phyloP scores from a whole-genome alignment of 495 filamentous ascomycete species.

The Penicillium soppii region DNA sequence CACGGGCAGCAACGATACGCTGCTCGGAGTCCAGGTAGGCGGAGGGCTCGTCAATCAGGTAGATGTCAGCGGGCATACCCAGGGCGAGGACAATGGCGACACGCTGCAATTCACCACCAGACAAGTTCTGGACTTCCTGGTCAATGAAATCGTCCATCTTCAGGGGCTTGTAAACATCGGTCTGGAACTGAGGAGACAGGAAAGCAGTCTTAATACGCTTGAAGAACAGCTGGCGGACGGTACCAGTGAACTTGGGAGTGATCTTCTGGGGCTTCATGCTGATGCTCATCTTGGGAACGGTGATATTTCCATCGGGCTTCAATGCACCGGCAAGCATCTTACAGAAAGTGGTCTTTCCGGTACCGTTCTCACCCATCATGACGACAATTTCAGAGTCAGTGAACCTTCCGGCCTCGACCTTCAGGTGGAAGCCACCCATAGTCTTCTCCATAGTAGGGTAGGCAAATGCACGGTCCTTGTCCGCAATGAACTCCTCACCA shows the following conservation, averaged over 20 bases:
- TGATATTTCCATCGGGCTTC: slow-evolving; percentile 75
- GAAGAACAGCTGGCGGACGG: slow-evolving; percentile 91
- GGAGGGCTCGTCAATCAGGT: slow-evolving; percentile 94
- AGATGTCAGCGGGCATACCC: slow-evolving; percentile 95
- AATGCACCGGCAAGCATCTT: slow-evolving; percentile 88
- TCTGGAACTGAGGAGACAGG: slow-evolving; percentile 96
- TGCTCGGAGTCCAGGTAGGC: slow-evolving; percentile 98
- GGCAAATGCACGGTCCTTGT: slow-evolving; percentile 78
- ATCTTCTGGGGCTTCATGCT: slow-evolving; percentile 99
- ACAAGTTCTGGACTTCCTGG: slow-evolving; percentile 97
- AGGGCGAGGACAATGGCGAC: slow-evolving; percentile 96
- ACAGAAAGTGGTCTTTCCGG: slow-evolving; percentile 97
- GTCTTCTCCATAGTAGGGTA: slow-evolving; percentile 96
- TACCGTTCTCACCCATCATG: slow-evolving; percentile 99
- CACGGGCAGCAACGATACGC: slow-evolving; percentile 92
- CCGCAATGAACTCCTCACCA: slow-evolving; percentile 83
- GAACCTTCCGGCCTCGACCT: slow-evolving; percentile 78
- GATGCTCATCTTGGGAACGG: slow-evolving; percentile 90
- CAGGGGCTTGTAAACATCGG: slow-evolving; percentile 97
- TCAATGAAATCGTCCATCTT: slow-evolving; percentile 99
- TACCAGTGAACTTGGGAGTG: slow-evolving; percentile 94
- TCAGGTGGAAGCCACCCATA: slow-evolving; percentile 83
- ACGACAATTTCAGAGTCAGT: slow-evolving; percentile 98
- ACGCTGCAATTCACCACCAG: slow-evolving; percentile 97
- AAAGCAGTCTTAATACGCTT: slow-evolving; percentile 98